Percentiles rank a stretch among this genome's conserved stretches.
These are phyloP conservation scores for Termitomyces sp. DNA, from an alignment of 768 basidiomycete species.

Conservation along the genomic window DNA sequence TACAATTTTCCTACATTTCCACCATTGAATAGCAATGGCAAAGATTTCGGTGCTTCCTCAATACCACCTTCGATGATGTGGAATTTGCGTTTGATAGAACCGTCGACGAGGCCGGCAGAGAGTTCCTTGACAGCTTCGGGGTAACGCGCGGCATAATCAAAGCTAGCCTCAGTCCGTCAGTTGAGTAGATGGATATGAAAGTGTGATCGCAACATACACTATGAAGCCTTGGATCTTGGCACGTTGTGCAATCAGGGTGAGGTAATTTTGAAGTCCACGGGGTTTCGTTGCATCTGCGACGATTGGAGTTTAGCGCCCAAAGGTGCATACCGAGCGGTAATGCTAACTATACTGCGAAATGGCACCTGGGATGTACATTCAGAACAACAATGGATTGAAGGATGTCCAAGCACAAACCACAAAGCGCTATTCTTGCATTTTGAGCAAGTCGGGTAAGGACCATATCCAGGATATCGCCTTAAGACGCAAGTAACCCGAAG, in stretches of 20 bases:
- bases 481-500: slow-evolving; percentile 15
- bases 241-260: slow-evolving; percentile 67
- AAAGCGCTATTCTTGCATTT: slow-evolving; percentile 72
- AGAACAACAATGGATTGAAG: not conserved
- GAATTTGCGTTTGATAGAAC: slow-evolving; percentile 75
- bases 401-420: slow-evolving; percentile 53
- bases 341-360: slow-evolving; percentile 78
- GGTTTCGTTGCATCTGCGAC: slow-evolving; percentile 52
- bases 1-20: slow-evolving; percentile 77
- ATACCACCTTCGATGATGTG: slow-evolving; percentile 72
- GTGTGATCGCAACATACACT: slow-evolving; percentile 43
- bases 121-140: slow-evolving; percentile 54
- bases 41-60: slow-evolving; percentile 64
- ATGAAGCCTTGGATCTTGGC: slow-evolving; percentile 84
- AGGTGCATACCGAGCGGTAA: not conserved
- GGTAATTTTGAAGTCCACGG: slow-evolving; percentile 61
- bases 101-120: slow-evolving; percentile 50
- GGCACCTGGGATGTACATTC: slow-evolving; percentile 43
- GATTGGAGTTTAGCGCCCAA: not conserved
- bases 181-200: not conserved
- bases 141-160: slow-evolving; percentile 68
- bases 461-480: slow-evolving; percentile 78
- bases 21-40: slow-evolving; percentile 69
- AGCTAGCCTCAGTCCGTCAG: slow-evolving; percentile 29
- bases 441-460: slow-evolving; percentile 69